Percentiles rank a stretch among this genome's conserved stretches.
These are phyloP conservation scores for Cytospora mali DNA, from an alignment of 2,329 filamentous ascomycete genomes.

Conservation along the genomic window DNA sequence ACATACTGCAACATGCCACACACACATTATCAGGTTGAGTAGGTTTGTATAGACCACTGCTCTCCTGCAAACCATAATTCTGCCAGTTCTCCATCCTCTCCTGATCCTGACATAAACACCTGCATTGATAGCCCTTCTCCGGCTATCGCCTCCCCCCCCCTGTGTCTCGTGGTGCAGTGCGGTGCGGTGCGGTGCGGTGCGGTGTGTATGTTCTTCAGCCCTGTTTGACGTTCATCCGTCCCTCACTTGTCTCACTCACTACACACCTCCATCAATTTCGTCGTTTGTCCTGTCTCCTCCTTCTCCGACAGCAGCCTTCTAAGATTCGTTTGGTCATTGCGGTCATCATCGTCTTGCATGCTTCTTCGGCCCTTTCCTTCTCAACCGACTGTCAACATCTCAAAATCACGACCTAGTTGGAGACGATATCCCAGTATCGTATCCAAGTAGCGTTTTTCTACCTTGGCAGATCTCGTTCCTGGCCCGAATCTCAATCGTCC, in stretches of 20 bases:
- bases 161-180: not conserved
- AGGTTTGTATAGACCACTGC: slow-evolving; percentile 8
- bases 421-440: not conserved
- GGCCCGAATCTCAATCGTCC: slow-evolving; percentile 18
- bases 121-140: not conserved
- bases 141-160: not conserved
- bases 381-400: slow-evolving; percentile 13
- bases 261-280: not conserved
- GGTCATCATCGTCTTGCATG: slow-evolving; percentile 19
- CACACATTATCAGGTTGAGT: not conserved
- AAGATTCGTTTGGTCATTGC: too few relatives aligned
- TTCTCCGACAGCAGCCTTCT: not conserved
- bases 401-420: slow-evolving; percentile 22
- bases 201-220: slow-evolving; percentile 14
- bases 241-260: slow-evolving; percentile 9
- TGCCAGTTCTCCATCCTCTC: slow-evolving; percentile 9
- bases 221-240: not conserved
- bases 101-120: not conserved
- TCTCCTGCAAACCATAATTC: too few relatives aligned
- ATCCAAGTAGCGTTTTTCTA: not conserved
- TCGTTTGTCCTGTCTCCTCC: not conserved
- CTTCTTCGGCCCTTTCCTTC: slow-evolving; percentile 6
- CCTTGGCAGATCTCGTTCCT: slow-evolving; percentile 19
- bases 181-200: not conserved
- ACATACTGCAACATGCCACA: not conserved